Evolutionary conservation across 768 basidiomycete species (phyloP).

Genomic region (Porpolomopsis calyptriformis): DNA sequence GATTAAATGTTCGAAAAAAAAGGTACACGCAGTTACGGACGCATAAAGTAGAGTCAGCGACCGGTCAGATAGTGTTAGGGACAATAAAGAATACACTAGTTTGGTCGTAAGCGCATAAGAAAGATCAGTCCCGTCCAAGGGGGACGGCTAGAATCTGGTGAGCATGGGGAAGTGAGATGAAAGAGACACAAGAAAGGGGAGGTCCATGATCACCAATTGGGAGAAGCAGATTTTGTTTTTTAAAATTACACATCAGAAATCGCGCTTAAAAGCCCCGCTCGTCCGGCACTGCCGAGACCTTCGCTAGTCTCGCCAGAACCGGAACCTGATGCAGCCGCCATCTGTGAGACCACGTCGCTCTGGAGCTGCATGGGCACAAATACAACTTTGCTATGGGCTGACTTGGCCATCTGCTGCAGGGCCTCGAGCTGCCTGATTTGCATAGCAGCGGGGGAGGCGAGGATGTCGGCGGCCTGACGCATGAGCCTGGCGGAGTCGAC

Average conservation of each 20-base stretch:
- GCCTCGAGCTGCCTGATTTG: constrained; percentile 96
- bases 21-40: background rate
- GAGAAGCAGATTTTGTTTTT: background rate
- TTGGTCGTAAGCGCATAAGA: no score
- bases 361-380: constrained; percentile 92
- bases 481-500: constrained; percentile 92
- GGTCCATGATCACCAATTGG: background rate
- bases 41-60: background rate
- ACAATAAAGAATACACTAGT: background rate
- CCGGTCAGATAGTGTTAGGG: background rate
- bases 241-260: constrained; percentile 32
- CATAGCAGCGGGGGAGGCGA: constrained; percentile 93
- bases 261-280: constrained; percentile 43
- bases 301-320: constrained; percentile 32
- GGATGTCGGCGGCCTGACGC: constrained; percentile 93
- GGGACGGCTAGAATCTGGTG: no score
- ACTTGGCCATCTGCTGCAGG: constrained; percentile 88
- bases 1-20: no score
- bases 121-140: no score
- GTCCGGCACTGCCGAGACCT: constrained; percentile 23
- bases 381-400: constrained; percentile 80
- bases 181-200: no score
- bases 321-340: constrained; percentile 22
- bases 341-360: constrained; percentile 51
- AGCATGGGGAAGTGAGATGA: no score